Base-by-base conservation (phyloP, 75 land plant genomes). In the Sequoia sempervirens region DNA sequence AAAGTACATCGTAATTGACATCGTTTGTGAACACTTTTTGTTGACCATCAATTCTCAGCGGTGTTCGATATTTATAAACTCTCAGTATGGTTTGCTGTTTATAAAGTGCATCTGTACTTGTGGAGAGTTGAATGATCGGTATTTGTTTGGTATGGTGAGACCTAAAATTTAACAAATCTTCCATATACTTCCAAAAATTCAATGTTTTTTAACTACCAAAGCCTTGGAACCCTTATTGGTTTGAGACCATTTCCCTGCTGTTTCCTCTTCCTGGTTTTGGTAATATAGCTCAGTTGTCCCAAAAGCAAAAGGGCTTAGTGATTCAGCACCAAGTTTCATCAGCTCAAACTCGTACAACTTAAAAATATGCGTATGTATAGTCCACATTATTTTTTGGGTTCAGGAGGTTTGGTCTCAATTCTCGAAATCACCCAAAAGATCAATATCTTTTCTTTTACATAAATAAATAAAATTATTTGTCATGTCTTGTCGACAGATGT, bases 401-500 rank as follows among this genome's bases (percentile, higher is more conserved):
- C 61, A 56, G 61, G 61, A 56, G 20, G 18, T 54, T 54, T 54
- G 15, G 4, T 54, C 58, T 54, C 20, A 54, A 18, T 56, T 56
- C 61, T 18, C 23, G 4, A 17, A 18, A 17, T 56, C 4, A 0
- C 61, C 23, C 61, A 56, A 56, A 20, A 20, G 58, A 56, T 56
- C 61, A 56, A 18, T 18, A 17, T 20, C 23, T 56, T 56, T 61
- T 28, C 9, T 23, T 61, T 20, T 37, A 75, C 20, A 23, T 18
- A 40, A 40, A 18, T 7, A 6, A 40, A 38, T 23, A 18, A 37
- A 37, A 75, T 36, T 40, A 45, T 78, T 43, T 78, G 9, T 78
- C 23, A n/a, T 41, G 45, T 69, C 36, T 72, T 36, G 20, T 30
- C 15, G n/a, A 75, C 87, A 94, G 96, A 94, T 94, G 96, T 93